phyloP scores from a whole-genome alignment of 768 basidiomycete genomes.

The Auricularia auricula-judae region DNA sequence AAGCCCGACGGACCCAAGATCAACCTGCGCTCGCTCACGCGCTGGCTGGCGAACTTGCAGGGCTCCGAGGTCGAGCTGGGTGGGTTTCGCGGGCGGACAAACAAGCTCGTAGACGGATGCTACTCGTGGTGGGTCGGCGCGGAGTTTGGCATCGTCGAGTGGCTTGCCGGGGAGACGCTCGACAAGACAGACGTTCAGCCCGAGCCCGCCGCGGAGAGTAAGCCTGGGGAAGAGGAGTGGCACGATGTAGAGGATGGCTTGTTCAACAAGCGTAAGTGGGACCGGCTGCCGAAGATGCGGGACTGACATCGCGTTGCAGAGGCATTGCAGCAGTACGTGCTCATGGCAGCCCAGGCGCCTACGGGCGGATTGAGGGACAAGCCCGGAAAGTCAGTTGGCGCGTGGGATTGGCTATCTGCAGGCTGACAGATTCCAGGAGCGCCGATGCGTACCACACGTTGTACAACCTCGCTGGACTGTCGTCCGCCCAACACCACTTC shows the following conservation, averaged over 20 bases:
- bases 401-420: too few species aligned
- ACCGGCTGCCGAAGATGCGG: neutral
- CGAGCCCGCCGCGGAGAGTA: slow-evolving; percentile 6
- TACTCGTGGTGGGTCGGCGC: slow-evolving; percentile 99
- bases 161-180: slow-evolving; percentile 21
- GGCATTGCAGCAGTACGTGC: slow-evolving; percentile 79
- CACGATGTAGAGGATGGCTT: slow-evolving; percentile 54
- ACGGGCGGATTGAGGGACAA: slow-evolving; percentile 89
- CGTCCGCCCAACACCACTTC: slow-evolving; percentile 76
- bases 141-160: slow-evolving; percentile 66
- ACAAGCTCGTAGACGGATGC: slow-evolving; percentile 98
- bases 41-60: slow-evolving; percentile 85
- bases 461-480: slow-evolving; percentile 86
- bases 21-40: slow-evolving; percentile 46
- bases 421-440: slow-evolving; percentile 29
- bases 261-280: slow-evolving; percentile 36
- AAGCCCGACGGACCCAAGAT: slow-evolving; percentile 22
- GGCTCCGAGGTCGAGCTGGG: slow-evolving; percentile 74
- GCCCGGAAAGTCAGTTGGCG: slow-evolving; percentile 52
- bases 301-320: slow-evolving; percentile 10
- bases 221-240: slow-evolving; percentile 39
- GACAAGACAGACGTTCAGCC: neutral
- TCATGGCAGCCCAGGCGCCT: slow-evolving; percentile 76
- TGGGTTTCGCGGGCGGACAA: slow-evolving; percentile 87
- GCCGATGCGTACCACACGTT: slow-evolving; percentile 94